Base-by-base conservation (phyloP, 306 rosid genomes). In the Psophocarpus tetragonolobus region DNA sequence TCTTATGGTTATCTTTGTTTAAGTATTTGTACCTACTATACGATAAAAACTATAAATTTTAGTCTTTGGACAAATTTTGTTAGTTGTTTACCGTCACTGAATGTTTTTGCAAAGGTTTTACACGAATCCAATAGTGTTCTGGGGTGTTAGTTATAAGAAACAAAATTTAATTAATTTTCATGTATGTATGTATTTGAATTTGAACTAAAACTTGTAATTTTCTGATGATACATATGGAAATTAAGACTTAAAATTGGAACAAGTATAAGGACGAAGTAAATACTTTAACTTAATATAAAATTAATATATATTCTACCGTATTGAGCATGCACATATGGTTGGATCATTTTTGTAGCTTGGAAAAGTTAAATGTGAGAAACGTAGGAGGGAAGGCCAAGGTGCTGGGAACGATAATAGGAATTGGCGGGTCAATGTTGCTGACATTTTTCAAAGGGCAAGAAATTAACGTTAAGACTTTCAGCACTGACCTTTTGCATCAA, bases 401-500 rank as follows among this genome's bases (percentile, higher is more conserved):
- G 29, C 23, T 75, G 3, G 92, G 92, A 18, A 80, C 87, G 0
- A 1, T 81, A 4, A 32, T 48, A 0, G 88, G 87, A 7, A 35
- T 89, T 10, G 82, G 86, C 4, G 92, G 92, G 70, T 86, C 90
- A 20, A 86, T 78, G 90, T 1, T 83, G 23, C 70, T 86, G 39
- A 80, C 81, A 0, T 85, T 86, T 36, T 82, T 42, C 72, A 84
- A 82, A 71, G 90, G 92, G 20, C 1, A 3, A 41, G 51, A 74
- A 3, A 68, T 86, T 1, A 4, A 75, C 6, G 41, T 79, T 0
- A 54, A 66, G 79, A 24, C 82, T 20, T 56, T 68, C 33, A 78
- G 65, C 20, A 26, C 41, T 29, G 29, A 63, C 72, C 65, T 77
- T 45, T 23, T 77, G 26, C 81, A 45, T 14, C 42, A 23, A 44